Conservation (phyloP, 768 basidiomycete species). For the Piloderma croceum region DNA sequence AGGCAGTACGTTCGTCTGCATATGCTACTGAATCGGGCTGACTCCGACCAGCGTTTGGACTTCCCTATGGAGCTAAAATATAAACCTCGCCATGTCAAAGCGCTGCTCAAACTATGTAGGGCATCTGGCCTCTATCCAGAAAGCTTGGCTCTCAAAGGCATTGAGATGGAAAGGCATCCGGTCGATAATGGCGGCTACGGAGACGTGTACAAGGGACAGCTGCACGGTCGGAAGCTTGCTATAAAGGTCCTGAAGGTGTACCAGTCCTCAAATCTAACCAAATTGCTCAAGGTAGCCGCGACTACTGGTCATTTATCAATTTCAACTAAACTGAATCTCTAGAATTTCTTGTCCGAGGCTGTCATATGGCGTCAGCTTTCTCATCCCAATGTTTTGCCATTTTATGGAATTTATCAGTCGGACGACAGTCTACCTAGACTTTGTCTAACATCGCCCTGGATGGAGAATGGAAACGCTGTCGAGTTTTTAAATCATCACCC, state of each 20-base stretch:
- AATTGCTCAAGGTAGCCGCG: constrained; percentile 6
- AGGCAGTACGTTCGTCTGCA: too few relatives aligned
- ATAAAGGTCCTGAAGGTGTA: constrained; percentile 13
- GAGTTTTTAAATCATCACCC: too few relatives aligned
- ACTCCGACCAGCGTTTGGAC: too few relatives aligned
- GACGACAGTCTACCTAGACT: not conserved
- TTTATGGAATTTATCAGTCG: constrained; percentile 8
- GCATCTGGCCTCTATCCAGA: constrained; percentile 10
- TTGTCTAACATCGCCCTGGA: constrained; percentile 1
- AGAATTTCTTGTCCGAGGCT: too few relatives aligned
- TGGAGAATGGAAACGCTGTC: too few relatives aligned
- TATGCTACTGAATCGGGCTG: too few relatives aligned
- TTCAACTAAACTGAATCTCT: constrained; percentile 6
- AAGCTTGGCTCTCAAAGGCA: too few relatives aligned
- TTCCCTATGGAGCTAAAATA: too few relatives aligned
- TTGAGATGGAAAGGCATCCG: constrained; percentile 8
- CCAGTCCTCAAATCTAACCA: constrained; percentile 2
- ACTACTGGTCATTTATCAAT: not conserved
- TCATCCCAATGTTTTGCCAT: too few relatives aligned
- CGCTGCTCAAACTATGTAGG: constrained; percentile 9
- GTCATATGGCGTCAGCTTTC: too few relatives aligned
- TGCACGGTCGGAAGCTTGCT: constrained; percentile 13
- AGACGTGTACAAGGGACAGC: constrained; percentile 8
- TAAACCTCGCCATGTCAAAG: constrained; percentile 4
- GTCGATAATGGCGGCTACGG: constrained; percentile 12